A percentile compares a stretch with the other conserved stretches of the same genome.
phyloP scores from a whole-genome alignment of 768 basidiomycete genomes.

The Naganishia randhawae region DNA sequence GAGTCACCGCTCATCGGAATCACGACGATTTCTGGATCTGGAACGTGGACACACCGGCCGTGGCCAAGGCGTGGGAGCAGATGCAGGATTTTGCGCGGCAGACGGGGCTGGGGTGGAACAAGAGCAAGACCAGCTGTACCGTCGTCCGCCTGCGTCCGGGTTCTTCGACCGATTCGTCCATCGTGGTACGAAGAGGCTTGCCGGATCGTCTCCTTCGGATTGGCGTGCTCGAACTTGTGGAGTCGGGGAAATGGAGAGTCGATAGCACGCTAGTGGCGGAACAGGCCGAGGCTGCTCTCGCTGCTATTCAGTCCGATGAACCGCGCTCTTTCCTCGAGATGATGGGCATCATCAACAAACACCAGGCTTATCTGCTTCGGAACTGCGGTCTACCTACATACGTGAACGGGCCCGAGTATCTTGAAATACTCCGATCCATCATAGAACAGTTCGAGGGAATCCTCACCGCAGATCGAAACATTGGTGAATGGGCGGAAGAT shows the following conservation, averaged over 20 bases:
- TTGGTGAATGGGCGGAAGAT: neutral
- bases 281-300: constrained; percentile 1
- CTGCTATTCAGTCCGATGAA: constrained; percentile 9
- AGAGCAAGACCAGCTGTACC: constrained; percentile 19
- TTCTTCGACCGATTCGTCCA: too few species aligned
- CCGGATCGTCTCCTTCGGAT: constrained; percentile 18
- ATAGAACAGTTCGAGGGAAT: constrained; percentile 7
- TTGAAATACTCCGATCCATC: constrained; percentile 4
- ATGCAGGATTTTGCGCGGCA: constrained; percentile 19
- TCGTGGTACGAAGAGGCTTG: too few species aligned
- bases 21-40: constrained; percentile 29
- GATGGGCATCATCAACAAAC: constrained; percentile 22
- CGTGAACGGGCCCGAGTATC: constrained; percentile 18
- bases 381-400: constrained; percentile 11
- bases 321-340: constrained; percentile 14
- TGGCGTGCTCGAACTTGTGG: constrained; percentile 11
- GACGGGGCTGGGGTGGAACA: constrained; percentile 21
- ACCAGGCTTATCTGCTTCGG: constrained; percentile 22
- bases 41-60: neutral
- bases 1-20: constrained; percentile 19
- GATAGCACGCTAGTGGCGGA: neutral
- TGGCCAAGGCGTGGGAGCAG: constrained; percentile 1
- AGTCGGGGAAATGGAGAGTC: constrained; percentile 12
- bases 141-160: too few species aligned
- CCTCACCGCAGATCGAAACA: neutral